Evolutionary conservation across 768 basidiomycete species (phyloP).

Genomic region (Cystofilobasidium capitatum): DNA sequence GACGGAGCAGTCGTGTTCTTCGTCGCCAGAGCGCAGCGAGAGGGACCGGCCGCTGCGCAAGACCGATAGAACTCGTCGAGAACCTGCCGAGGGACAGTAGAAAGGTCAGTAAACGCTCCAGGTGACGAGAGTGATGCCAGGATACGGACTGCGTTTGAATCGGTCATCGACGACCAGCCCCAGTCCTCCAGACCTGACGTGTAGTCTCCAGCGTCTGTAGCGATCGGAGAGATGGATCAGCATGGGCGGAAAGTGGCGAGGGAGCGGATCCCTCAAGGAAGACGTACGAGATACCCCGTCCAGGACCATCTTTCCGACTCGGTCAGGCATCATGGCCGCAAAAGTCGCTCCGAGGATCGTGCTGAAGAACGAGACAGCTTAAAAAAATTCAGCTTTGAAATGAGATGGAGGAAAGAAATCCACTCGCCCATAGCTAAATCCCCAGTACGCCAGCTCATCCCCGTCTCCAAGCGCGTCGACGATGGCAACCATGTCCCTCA

Average conservation of each 20-base stretch:
- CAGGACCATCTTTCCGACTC: slow-evolving; percentile 9
- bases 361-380: background rate
- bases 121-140: background rate
- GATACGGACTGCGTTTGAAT: background rate
- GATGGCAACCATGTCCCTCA: slow-evolving; percentile 12
- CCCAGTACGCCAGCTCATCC: slow-evolving; percentile 5
- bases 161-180: slow-evolving; percentile 11
- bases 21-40: slow-evolving; percentile 4
- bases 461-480: slow-evolving; percentile 10
- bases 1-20: background rate
- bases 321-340: slow-evolving; percentile 15
- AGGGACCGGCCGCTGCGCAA: background rate
- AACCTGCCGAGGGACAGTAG: too few species aligned
- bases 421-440: slow-evolving; percentile 7
- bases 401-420: background rate
- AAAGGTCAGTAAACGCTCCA: too few species aligned
- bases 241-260: background rate
- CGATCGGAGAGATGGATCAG: background rate
- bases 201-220: slow-evolving; percentile 17
- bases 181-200: background rate
- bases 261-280: background rate
- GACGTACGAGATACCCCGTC: slow-evolving; percentile 17
- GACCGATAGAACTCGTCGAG: background rate
- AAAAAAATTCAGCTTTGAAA: background rate
- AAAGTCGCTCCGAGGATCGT: slow-evolving; percentile 15